phyloP scores from a whole-genome alignment of 139 green algal genomes.

The Klebsormidium nitens region DNA sequence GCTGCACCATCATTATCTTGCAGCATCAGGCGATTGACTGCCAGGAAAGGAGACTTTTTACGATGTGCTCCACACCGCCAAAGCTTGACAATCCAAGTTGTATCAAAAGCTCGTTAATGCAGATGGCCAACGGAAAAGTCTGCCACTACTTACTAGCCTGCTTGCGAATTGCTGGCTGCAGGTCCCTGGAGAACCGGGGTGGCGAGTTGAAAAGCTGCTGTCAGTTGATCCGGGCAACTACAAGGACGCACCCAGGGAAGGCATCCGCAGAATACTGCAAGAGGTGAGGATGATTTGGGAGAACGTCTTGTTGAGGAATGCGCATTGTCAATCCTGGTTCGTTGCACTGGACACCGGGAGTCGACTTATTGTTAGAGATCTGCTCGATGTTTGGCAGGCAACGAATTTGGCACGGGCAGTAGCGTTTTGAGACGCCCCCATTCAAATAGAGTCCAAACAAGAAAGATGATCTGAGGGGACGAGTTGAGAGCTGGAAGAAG shows the following conservation, averaged over 20 bases:
- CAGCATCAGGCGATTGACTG: not conserved
- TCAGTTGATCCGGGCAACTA: constrained; percentile 92
- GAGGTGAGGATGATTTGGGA: constrained; percentile 15
- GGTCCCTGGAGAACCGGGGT: constrained; percentile 8
- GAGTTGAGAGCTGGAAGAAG: too few relatives aligned
- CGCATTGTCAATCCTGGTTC: not conserved
- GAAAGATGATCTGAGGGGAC: too few relatives aligned
- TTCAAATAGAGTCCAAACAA: too few relatives aligned
- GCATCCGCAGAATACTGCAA: constrained; percentile 90
- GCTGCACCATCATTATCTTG: not conserved
- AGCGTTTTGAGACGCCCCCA: too few relatives aligned
- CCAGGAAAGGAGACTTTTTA: not conserved
- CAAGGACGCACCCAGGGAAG: constrained; percentile 83
- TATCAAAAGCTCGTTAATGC: not conserved
- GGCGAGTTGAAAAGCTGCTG: constrained; percentile 72
- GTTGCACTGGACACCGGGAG: not conserved
- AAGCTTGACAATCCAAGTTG: not conserved
- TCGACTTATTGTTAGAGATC: not conserved
- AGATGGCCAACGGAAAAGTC: not conserved
- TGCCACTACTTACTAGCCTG: not conserved
- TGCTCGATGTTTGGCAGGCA: not conserved
- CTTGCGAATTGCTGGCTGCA: not conserved
- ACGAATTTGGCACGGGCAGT: not conserved
- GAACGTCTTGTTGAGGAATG: not conserved
- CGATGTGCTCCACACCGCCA: not conserved